Evolutionary conservation across 2,329 filamentous ascomycete genomes (phyloP), one percentile per base, ranked within the genome.

Genomic region (Annulohypoxylon truncatum): DNA sequence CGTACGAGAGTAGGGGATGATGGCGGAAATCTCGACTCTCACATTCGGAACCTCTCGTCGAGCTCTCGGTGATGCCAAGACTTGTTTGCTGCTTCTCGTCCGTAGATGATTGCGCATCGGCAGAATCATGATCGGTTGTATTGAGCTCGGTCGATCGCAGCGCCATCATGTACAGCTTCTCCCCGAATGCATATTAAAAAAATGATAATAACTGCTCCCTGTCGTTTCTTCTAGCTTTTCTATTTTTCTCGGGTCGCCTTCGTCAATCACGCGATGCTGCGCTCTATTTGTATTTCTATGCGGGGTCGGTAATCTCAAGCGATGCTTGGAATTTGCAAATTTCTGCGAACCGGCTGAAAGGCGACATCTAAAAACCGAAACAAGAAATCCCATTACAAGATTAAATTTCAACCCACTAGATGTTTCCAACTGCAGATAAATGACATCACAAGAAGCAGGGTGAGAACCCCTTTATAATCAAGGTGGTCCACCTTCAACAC

Each of bases 1-100:
- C 67, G 47, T 67, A 75, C 4, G 69, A 66, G 46, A 74, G 46
- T 28, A 63, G 64, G 24, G 20, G 9, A 46, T 35, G 56, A 8
- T n/a, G 29, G 26, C 20, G 58, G 57, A 10, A 55, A 13, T 50
- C 59, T 46, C 69, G 42, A 24, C 50, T 20, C 50, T 57, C 51
- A 51, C 51, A 51, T 33, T 54, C 40, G 28, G 42, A 54, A 22
- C 57, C 47, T 48, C 56, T 56, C 40, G 64, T 58, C 48, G 56
- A 40, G 47, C 51, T 46, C 35, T 68, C 51, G 53, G 48, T 18
- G 59, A 35, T 46, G 15, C 38, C 22, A 12, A 59, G 42, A 12
- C 31, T 58, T 29, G 61, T 31, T 18, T 50, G 46, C 10, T 59
- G 51, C 44, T 70, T 68, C 20, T 68, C 64, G 22, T 67, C 59